Conservation (phyloP, 2,329 filamentous ascomycete species). For the Neofusicoccum ribis region DNA sequence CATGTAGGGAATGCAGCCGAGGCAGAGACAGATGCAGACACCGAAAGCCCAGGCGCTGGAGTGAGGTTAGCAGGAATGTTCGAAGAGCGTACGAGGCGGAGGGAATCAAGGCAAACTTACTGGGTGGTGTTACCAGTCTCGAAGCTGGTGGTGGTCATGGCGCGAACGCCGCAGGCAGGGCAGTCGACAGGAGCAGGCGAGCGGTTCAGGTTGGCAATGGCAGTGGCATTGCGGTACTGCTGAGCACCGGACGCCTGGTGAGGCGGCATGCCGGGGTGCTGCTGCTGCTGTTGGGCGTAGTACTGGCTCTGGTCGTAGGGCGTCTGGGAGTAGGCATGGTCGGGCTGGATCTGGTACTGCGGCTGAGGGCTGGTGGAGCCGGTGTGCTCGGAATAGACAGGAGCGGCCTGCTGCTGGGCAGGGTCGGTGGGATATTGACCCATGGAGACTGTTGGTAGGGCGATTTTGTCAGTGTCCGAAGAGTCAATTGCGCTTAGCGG, state of each 20-base stretch:
- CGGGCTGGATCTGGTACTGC: conserved; percentile 18
- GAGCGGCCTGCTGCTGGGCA: background rate
- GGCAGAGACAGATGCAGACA: conserved; percentile 45
- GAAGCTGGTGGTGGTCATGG: conserved; percentile 38
- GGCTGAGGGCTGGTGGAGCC: conserved; percentile 5
- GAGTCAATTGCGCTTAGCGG: background rate
- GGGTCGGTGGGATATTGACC: conserved; percentile 3
- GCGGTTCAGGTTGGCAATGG: conserved; percentile 33
- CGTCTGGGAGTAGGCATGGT: conserved; percentile 7
- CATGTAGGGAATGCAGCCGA: conserved; percentile 53
- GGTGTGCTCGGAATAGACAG: conserved; percentile 10
- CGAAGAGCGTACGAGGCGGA: background rate
- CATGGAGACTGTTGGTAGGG: conserved; percentile 3
- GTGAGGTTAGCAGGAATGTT: background rate
- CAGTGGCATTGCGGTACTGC: conserved; percentile 37
- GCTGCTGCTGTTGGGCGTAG: conserved; percentile 18
- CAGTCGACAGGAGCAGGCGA: conserved; percentile 49
- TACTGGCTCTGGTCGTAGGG: conserved; percentile 4
- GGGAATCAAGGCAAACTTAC: conserved; percentile 30
- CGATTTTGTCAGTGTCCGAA: conserved; percentile 11
- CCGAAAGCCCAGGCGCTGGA: conserved; percentile 48
- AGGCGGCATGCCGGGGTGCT: conserved; percentile 35
- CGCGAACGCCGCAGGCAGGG: conserved; percentile 46
- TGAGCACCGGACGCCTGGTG: conserved; percentile 34
- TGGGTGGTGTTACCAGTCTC: conserved; percentile 44